A percentile compares a stretch with the other conserved stretches of the same genome.
Conservation (phyloP, 176 grass and related monocot species). For the Musa beccarii region DNA sequence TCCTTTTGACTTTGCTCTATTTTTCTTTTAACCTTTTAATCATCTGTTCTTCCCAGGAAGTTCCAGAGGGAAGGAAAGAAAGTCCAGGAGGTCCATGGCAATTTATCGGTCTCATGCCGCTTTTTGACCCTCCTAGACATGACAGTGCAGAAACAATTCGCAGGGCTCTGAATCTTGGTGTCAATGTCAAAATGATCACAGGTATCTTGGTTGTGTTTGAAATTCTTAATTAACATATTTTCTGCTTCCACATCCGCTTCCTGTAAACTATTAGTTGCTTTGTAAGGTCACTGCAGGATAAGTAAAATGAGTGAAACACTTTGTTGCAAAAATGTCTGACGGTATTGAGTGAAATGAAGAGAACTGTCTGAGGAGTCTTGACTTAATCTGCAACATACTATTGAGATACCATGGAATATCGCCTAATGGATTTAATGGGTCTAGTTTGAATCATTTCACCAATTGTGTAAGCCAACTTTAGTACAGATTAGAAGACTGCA, state of each 20-base stretch:
- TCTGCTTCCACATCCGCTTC: neutral
- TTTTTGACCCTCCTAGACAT: slow-evolving; percentile 87
- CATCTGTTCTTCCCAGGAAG: slow-evolving; percentile 41
- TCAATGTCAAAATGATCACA: slow-evolving; percentile 95
- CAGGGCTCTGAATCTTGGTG: slow-evolving; percentile 73
- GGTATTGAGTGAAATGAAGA: neutral
- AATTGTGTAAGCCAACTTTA: no score
- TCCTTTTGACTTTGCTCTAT: neutral
- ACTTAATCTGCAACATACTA: no score
- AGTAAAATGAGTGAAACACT: neutral
- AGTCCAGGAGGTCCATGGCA: slow-evolving; percentile 74
- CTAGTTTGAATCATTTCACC: no score
- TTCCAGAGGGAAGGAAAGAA: slow-evolving; percentile 78
- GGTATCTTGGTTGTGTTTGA: slow-evolving; percentile 14
- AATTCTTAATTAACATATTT: neutral
- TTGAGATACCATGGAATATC: no score
- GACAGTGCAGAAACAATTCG: slow-evolving; percentile 90
- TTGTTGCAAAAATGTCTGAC: neutral
- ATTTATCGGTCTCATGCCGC: slow-evolving; percentile 76
- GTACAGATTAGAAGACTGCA: no score
- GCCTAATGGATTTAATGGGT: no score
- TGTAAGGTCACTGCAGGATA: neutral
- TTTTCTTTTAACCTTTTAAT: neutral
- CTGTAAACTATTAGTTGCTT: neutral
- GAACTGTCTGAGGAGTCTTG: neutral